Percentiles rank a stretch among this genome's conserved stretches.
Conservation (phyloP, 352 stramenopile species). For the Globisporangium paddicum region DNA sequence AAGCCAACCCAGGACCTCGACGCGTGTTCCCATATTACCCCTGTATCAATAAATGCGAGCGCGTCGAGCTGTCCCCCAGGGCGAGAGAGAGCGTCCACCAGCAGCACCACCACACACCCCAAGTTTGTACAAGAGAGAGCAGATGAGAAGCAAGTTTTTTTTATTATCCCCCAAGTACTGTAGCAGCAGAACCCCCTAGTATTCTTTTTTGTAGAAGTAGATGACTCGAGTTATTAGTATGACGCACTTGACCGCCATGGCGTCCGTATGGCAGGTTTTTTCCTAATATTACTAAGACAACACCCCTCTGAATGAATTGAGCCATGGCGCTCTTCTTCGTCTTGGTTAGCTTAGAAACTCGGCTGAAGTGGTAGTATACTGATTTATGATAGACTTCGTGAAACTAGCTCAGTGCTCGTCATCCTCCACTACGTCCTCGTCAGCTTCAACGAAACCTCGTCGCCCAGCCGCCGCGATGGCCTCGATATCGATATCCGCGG, state of each 20-base stretch:
- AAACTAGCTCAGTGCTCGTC: background rate
- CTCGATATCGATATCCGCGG: background rate
- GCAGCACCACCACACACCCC: background rate
- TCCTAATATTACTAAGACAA: slow-evolving; percentile 16
- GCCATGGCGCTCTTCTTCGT: no score
- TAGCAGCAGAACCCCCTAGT: slow-evolving; percentile 1
- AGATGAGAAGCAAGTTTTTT: slow-evolving; percentile 13
- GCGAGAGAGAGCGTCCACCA: background rate
- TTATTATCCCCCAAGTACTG: slow-evolving; percentile 10
- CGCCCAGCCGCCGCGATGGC: no score
- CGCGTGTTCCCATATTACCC: slow-evolving; percentile 10
- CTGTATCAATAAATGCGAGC: slow-evolving; percentile 16
- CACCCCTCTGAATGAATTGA: background rate
- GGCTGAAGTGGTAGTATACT: background rate
- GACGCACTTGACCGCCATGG: slow-evolving; percentile 11
- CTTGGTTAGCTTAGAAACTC: no score
- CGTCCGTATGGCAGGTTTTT: slow-evolving; percentile 31
- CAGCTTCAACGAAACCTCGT: background rate
- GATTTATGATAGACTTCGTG: background rate
- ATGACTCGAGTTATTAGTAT: slow-evolving; percentile 13
- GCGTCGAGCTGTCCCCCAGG: background rate
- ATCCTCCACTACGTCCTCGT: background rate
- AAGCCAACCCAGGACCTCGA: background rate
- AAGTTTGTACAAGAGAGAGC: slow-evolving; percentile 17
- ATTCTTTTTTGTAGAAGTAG: slow-evolving; percentile 48